A percentile compares a stretch with the other conserved stretches of the same genome.
phyloP scores from a whole-genome alignment of 108 stramenopile genomes.

The Cyclostephanos tholiformis region DNA sequence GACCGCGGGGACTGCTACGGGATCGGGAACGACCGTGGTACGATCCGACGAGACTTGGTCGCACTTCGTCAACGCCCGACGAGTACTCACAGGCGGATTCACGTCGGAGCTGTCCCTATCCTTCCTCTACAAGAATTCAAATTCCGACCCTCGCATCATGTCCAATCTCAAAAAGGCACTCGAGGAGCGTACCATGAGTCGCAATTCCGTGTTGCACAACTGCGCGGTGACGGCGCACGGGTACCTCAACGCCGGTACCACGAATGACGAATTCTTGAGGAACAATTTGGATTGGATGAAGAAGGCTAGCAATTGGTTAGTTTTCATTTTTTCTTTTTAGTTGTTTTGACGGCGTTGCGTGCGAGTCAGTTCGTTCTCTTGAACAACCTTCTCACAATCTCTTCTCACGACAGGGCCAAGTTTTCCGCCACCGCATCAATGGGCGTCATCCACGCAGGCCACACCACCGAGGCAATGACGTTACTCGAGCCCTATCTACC shows the following conservation, averaged over 20 bases:
- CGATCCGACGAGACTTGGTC: slow-evolving; percentile 10
- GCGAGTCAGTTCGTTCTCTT: not conserved
- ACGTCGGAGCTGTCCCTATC: slow-evolving; percentile 83
- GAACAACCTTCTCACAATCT: no score
- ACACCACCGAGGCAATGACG: slow-evolving; percentile 95
- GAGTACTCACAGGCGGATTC: slow-evolving; percentile 82
- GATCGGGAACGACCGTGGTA: slow-evolving; percentile 31
- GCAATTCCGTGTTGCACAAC: slow-evolving; percentile 94
- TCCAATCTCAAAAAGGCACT: slow-evolving; percentile 88
- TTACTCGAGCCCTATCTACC: slow-evolving; percentile 98
- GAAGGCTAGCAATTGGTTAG: slow-evolving; percentile 98
- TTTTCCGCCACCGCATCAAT: slow-evolving; percentile 97
- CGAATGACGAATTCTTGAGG: slow-evolving; percentile 94
- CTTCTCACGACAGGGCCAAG: slow-evolving; percentile 78
- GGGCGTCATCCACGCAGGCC: slow-evolving; percentile 97
- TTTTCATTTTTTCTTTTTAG: slow-evolving; percentile 7
- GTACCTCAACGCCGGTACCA: slow-evolving; percentile 95
- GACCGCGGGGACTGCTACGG: not conserved
- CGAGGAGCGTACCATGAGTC: slow-evolving; percentile 71
- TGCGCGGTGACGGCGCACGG: slow-evolving; percentile 92
- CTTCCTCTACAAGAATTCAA: slow-evolving; percentile 88
- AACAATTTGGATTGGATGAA: slow-evolving; percentile 99
- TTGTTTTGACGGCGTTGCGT: slow-evolving; percentile 18
- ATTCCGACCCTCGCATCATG: slow-evolving; percentile 86
- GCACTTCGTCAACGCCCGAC: slow-evolving; percentile 46